Percentiles rank a stretch among this genome's conserved stretches.
phyloP scores from a whole-genome alignment of 1,284 basidiomycete species.

The Ceratobasidium sp. region DNA sequence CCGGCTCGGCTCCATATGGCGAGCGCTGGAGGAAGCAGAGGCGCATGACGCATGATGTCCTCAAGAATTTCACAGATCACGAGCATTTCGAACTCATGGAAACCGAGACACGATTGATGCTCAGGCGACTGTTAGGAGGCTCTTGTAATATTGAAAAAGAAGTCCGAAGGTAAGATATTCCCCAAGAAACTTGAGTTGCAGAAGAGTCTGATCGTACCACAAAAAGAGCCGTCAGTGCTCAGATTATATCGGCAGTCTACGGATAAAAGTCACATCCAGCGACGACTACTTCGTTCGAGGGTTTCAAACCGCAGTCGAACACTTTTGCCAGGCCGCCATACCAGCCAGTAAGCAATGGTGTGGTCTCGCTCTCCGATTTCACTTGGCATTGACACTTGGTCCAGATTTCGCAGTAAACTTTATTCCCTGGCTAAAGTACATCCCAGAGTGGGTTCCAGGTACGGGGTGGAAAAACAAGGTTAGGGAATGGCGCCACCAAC shows the following conservation, averaged over 20 bases:
- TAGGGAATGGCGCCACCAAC: constrained; percentile 1
- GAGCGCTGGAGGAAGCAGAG: constrained; percentile 12
- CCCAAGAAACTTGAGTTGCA: too few species aligned
- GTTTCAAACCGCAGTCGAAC: not conserved
- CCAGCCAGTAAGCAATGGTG: constrained; percentile 13
- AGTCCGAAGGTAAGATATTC: constrained; percentile 17
- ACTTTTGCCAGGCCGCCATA: not conserved
- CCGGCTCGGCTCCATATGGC: not conserved
- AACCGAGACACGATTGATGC: not conserved
- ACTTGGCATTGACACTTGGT: not conserved
- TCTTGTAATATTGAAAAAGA: constrained; percentile 2
- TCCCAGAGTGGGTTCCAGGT: constrained; percentile 16
- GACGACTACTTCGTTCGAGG: constrained; percentile 5
- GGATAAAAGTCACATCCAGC: constrained; percentile 7
- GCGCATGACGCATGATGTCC: constrained; percentile 21
- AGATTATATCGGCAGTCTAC: constrained; percentile 24
- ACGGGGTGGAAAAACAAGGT: not conserved
- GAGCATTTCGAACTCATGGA: constrained; percentile 16
- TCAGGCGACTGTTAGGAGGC: not conserved
- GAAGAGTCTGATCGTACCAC: too few species aligned
- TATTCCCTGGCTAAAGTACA: constrained; percentile 8
- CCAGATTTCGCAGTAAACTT: constrained; percentile 28
- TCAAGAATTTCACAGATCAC: not conserved
- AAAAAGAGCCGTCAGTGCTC: constrained; percentile 1
- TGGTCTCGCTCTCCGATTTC: not conserved